phyloP scores from a whole-genome alignment of 345 rosid genomes.

The Geranium brycei region DNA sequence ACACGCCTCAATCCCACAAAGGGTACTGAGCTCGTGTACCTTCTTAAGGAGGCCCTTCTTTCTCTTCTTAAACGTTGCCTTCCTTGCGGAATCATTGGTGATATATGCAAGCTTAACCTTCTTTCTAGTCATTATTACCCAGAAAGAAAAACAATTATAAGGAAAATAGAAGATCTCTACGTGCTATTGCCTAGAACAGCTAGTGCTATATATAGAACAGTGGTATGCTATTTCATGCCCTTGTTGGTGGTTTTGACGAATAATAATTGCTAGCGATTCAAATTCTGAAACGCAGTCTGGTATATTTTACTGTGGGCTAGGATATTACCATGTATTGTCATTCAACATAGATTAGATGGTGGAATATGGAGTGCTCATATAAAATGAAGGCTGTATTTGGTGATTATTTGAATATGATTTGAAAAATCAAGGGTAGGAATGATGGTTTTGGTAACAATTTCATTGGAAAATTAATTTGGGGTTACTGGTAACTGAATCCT shows the following conservation, averaged over 20 bases:
- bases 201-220: not conserved
- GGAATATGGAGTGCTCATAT: not conserved
- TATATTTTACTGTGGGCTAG: not conserved
- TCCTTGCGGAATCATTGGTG: slow-evolving; percentile 16
- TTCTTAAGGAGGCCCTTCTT: slow-evolving; percentile 25
- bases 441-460: not conserved
- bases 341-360: not conserved
- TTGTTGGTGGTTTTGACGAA: not conserved
- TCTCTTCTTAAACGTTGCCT: slow-evolving; percentile 17
- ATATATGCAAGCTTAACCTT: slow-evolving; percentile 24
- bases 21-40: slow-evolving; percentile 17
- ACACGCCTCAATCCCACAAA: slow-evolving; percentile 24
- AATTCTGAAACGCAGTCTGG: not conserved
- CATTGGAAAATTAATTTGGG: not conserved
- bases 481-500: not conserved
- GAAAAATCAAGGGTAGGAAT: not conserved
- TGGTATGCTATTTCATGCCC: not conserved
- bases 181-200: not conserved
- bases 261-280: not conserved
- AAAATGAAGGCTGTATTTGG: too few relatives aligned
- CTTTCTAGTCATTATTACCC: slow-evolving; percentile 17
- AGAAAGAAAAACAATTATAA: not conserved
- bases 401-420: not conserved
- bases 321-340: not conserved
- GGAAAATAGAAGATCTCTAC: not conserved